Evolutionary conservation across 768 basidiomycete species (phyloP).

Genomic region (Lactarius hatsudake): DNA sequence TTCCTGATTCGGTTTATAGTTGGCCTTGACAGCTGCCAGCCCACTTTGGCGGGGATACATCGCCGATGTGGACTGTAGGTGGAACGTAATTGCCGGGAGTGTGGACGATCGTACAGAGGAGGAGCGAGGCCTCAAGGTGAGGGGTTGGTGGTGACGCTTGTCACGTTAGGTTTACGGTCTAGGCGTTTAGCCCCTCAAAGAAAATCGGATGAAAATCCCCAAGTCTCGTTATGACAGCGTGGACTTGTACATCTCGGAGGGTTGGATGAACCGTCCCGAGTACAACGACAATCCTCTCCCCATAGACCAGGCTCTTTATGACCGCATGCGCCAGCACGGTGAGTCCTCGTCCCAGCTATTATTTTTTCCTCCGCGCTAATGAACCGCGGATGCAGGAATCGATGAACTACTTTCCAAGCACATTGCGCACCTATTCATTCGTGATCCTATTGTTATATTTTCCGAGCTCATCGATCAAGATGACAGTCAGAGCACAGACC

Average conservation of each 20-base stretch:
- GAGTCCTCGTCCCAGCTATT: slow-evolving; percentile 25
- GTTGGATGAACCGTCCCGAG: slow-evolving; percentile 84
- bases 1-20: slow-evolving; percentile 42
- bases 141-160: slow-evolving; percentile 15
- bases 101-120: slow-evolving; percentile 97
- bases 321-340: slow-evolving; percentile 78
- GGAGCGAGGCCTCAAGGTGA: slow-evolving; percentile 84
- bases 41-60: slow-evolving; percentile 94
- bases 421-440: slow-evolving; percentile 93
- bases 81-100: slow-evolving; percentile 98
- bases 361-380: not conserved
- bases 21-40: slow-evolving; percentile 92
- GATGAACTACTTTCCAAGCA: slow-evolving; percentile 88
- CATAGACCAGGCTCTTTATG: slow-evolving; percentile 69
- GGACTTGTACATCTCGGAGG: slow-evolving; percentile 85
- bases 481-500: slow-evolving; percentile 82
- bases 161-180: slow-evolving; percentile 10
- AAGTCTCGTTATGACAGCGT: slow-evolving; percentile 99
- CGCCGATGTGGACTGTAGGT: slow-evolving; percentile 95
- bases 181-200: slow-evolving; percentile 64
- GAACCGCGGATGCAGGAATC: slow-evolving; percentile 53
- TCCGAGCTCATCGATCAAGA: slow-evolving; percentile 93
- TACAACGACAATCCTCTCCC: slow-evolving; percentile 90
- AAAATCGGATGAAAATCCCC: slow-evolving; percentile 76
- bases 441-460: slow-evolving; percentile 94